Conservation (phyloP, 164 flowering plant genomes). For the Echeveria elegans region DNA sequence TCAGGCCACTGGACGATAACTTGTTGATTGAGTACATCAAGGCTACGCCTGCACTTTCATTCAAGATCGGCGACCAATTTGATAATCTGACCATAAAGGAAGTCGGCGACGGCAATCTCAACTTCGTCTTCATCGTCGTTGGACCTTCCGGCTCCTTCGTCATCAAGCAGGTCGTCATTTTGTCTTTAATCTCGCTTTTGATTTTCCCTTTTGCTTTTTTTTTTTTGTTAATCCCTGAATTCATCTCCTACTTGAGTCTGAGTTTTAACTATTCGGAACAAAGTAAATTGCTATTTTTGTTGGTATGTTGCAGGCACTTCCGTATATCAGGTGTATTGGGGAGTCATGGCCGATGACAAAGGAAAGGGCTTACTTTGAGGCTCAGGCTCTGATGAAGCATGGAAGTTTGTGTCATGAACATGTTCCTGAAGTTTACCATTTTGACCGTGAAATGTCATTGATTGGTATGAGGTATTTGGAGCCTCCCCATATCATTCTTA, state of each 20-base stretch:
- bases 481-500: slow-evolving; percentile 88
- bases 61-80: background rate
- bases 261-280: background rate
- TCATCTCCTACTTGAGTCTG: background rate
- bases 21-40: slow-evolving; percentile 4
- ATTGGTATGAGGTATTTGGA: slow-evolving; percentile 90
- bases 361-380: slow-evolving; percentile 92
- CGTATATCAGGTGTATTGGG: slow-evolving; percentile 86
- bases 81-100: background rate
- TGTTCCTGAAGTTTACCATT: slow-evolving; percentile 94
- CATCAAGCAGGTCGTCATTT: slow-evolving; percentile 43
- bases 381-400: slow-evolving; percentile 52
- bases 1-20: slow-evolving; percentile 4
- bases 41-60: slow-evolving; percentile 1
- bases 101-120: slow-evolving; percentile 87
- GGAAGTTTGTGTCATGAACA: slow-evolving; percentile 64
- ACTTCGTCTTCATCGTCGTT: slow-evolving; percentile 53
- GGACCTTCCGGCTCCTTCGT: slow-evolving; percentile 38
- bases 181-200: background rate
- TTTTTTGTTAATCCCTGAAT: background rate
- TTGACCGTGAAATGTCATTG: slow-evolving; percentile 78
- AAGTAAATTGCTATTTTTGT: background rate
- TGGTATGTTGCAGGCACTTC: slow-evolving; percentile 55
- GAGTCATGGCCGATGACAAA: slow-evolving; percentile 97
- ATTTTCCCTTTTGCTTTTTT: background rate